phyloP scores from a whole-genome alignment of 805 yeast genomes.

The Scheffersomyces lignosus region DNA sequence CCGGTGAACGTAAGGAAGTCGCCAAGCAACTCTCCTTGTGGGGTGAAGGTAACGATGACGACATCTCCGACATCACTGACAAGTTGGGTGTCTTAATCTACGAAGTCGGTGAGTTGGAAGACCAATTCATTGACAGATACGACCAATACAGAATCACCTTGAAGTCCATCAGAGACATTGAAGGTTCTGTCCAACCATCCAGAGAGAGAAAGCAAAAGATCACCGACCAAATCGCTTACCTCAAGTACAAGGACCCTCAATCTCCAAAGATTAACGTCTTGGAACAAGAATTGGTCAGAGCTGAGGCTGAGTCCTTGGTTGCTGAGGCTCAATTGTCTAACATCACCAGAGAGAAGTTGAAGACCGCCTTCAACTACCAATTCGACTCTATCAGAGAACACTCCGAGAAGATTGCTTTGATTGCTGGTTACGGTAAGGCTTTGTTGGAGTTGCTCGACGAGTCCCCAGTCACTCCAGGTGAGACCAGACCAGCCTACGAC shows the following conservation, averaged over 20 bases:
- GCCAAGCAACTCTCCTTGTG: constrained; percentile 96
- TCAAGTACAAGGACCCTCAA: constrained; percentile 97
- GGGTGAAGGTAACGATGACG: constrained; percentile 99
- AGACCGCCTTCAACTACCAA: constrained; percentile 96
- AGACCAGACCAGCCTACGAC: constrained; percentile 96
- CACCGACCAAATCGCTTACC: constrained; percentile 95
- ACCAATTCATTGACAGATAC: constrained; percentile 96
- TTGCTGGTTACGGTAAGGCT: constrained; percentile 99
- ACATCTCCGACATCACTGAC: constrained; percentile 94
- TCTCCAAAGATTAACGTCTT: constrained; percentile 92
- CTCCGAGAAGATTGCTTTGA: constrained; percentile 93
- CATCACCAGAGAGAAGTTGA: constrained; percentile 96
- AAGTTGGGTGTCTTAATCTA: constrained; percentile 93
- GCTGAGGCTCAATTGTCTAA: constrained; percentile 99
- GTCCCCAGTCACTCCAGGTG: constrained; percentile 98
- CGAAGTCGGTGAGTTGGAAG: constrained; percentile 97
- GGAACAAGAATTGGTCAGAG: constrained; percentile 98
- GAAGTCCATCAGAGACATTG: constrained; percentile 93
- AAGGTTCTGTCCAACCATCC: constrained; percentile 96
- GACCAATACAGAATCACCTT: constrained; percentile 96
- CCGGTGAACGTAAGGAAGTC: constrained; percentile 91
- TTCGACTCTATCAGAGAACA: constrained; percentile 94
- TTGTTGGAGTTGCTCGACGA: constrained; percentile 93
- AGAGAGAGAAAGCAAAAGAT: constrained; percentile 97
- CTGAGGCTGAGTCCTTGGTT: constrained; percentile 97